Conservation (phyloP, 805 yeast species). For the Blastobotrys robertii region DNA sequence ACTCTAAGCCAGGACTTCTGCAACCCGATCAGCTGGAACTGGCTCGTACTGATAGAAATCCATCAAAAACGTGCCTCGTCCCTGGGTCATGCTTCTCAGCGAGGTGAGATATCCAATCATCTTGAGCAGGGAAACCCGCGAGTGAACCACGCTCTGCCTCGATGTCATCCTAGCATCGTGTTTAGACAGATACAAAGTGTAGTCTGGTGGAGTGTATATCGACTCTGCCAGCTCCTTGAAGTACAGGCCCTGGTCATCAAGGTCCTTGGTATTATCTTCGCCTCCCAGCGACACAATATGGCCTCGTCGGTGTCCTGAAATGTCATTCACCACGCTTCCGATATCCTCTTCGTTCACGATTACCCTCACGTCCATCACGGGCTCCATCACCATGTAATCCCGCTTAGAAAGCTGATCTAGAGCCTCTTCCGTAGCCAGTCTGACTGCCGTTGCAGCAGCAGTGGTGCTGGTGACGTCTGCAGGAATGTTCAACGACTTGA, state of each 20-base stretch:
- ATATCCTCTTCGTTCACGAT: constrained; percentile 59
- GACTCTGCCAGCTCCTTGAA: constrained; percentile 36
- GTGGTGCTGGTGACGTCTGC: constrained; percentile 34
- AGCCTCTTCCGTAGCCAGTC: constrained; percentile 36
- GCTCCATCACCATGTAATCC: constrained; percentile 61
- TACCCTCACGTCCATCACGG: constrained; percentile 70
- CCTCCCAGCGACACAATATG: constrained; percentile 64
- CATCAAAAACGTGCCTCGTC: constrained; percentile 80
- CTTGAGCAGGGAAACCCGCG: constrained; percentile 75
- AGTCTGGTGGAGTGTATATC: constrained; percentile 69
- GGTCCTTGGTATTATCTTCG: constrained; percentile 29
- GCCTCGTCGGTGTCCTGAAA: constrained; percentile 72
- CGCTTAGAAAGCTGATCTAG: constrained; percentile 21
- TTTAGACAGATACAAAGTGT: constrained; percentile 29
- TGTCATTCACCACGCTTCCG: constrained; percentile 78
- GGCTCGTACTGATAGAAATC: constrained; percentile 62
- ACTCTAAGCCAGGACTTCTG: constrained; percentile 16
- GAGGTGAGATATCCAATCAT: constrained; percentile 83
- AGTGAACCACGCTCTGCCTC: constrained; percentile 40
- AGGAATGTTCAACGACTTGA: constrained; percentile 46
- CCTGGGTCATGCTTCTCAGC: constrained; percentile 78
- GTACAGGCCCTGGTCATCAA: constrained; percentile 24
- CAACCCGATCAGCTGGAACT: constrained; percentile 43
- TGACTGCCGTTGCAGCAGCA: constrained; percentile 36
- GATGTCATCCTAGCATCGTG: constrained; percentile 34